Evolutionary conservation across 2,329 filamentous ascomycete genomes (phyloP), one percentile per base, ranked within the genome.

Genomic region (Talaromyces atroroseus): DNA sequence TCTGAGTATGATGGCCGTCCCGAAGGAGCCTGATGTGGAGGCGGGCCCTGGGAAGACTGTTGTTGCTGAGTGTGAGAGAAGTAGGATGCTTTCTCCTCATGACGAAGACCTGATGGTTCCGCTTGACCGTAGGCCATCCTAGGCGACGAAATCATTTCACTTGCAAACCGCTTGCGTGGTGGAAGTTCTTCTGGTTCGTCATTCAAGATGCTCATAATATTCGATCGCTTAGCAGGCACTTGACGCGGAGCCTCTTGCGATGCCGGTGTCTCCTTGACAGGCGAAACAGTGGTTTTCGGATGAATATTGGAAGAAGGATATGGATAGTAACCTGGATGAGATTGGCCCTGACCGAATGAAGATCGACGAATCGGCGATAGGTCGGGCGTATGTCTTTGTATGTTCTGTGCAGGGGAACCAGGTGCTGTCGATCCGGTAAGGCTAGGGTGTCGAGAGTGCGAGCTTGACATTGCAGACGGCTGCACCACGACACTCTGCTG

Each of bases 181-280:
- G 72, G 73, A 34, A 74, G 76, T 49, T 78, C 76, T 40, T 75
- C 72, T 0, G 76, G 71, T 56, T 78, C 76, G 50, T 77, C 74
- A 58, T 79, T 79, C 34, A 79, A 64, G 42, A 79, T 73, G 57
- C 68, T 76, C 69, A 77, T 76, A 47, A 79, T 77, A 60, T 78
- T 79, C 1, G 76, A 79, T 40, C 75, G 72, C 61, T 79, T 79
- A 1, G 72, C 74, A 23, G 75, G 75, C 4, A 74, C 70, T 49
- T 75, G 71, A 47, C 71, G 72, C 50, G 71, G 65, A 42, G 67
- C 65, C 52, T 77, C 75, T 3, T 68, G 61, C 6, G 68, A 67
- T 16, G 68, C 63, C 29, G 71, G 71, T 26, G 65, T 57, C n/a
- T 75, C 72, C 61, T 71, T 74, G 16, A 69, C 63, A 5, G 71